phyloP scores from a whole-genome alignment of 2,329 filamentous ascomycete species.

The Clonostachys rhizophaga region DNA sequence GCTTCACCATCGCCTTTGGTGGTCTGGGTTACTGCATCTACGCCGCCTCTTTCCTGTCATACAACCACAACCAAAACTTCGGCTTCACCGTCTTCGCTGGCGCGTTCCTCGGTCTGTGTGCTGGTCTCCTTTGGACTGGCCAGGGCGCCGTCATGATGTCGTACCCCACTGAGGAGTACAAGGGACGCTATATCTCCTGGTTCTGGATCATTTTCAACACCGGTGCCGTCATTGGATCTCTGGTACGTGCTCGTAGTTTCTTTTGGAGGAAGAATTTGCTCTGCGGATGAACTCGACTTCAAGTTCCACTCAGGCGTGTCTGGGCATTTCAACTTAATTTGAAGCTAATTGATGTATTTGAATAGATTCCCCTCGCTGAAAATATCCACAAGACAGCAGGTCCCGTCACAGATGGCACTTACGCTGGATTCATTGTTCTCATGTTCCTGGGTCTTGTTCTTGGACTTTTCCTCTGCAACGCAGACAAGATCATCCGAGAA shows the following conservation, averaged over 20 bases:
- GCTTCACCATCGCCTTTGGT: constrained; percentile 63
- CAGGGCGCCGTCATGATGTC: constrained; percentile 88
- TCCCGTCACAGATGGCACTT: constrained; percentile 72
- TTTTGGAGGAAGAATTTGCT: background rate
- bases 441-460: constrained; percentile 69
- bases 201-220: constrained; percentile 97
- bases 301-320: background rate
- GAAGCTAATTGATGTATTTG: background rate
- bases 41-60: constrained; percentile 8
- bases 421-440: constrained; percentile 82
- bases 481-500: constrained; percentile 65
- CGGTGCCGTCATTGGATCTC: constrained; percentile 79
- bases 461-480: constrained; percentile 66
- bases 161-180: constrained; percentile 75
- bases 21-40: constrained; percentile 77
- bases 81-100: constrained; percentile 71
- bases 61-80: constrained; percentile 7
- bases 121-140: constrained; percentile 76
- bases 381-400: constrained; percentile 56
- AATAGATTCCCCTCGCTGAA: constrained; percentile 63
- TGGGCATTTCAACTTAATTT: background rate
- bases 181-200: constrained; percentile 83
- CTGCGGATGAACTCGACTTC: background rate
- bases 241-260: constrained; percentile 28
- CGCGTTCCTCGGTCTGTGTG: constrained; percentile 71